Evolutionary conservation across 208 protist species (phyloP).

Genomic region (Leishmania gerbilli): DNA sequence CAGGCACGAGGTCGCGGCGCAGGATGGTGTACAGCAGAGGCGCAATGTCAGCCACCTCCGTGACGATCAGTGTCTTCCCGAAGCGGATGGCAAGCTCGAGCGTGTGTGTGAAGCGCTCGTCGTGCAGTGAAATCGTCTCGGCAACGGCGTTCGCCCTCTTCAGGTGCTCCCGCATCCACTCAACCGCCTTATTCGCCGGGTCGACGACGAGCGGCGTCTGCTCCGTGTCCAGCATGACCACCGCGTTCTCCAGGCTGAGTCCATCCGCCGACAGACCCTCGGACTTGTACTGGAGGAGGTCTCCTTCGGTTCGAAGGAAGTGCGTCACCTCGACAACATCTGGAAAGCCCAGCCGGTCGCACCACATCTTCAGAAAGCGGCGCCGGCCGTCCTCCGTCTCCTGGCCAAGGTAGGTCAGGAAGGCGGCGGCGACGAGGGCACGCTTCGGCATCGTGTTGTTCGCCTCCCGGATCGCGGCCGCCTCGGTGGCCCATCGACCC

Average conservation of each 20-base stretch:
- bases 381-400: slow-evolving; percentile 86
- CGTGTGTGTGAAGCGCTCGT: slow-evolving; percentile 94
- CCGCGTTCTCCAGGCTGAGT: slow-evolving; percentile 96
- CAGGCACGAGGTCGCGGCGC: slow-evolving; percentile 90
- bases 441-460: slow-evolving; percentile 82
- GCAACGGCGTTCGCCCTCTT: slow-evolving; percentile 62
- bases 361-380: slow-evolving; percentile 81
- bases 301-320: slow-evolving; percentile 95
- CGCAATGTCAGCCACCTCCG: slow-evolving; percentile 95
- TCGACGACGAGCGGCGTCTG: slow-evolving; percentile 96
- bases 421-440: slow-evolving; percentile 87
- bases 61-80: slow-evolving; percentile 97
- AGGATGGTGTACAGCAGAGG: slow-evolving; percentile 95
- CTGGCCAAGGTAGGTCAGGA: slow-evolving; percentile 93
- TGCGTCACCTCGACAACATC: slow-evolving; percentile 45
- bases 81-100: slow-evolving; percentile 98
- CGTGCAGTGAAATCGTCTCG: slow-evolving; percentile 90
- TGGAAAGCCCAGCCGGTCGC: slow-evolving; percentile 50
- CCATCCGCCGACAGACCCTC: slow-evolving; percentile 95
- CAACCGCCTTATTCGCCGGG: slow-evolving; percentile 92
- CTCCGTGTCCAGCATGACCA: slow-evolving; percentile 90
- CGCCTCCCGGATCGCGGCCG: slow-evolving; percentile 58
- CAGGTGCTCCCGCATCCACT: slow-evolving; percentile 93
- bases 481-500: slow-evolving; percentile 92
- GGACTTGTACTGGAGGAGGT: slow-evolving; percentile 95